These are phyloP conservation scores for Leccinum subspadiceum DNA, from an alignment of 1,284 basidiomycete species.

Conservation along the genomic window DNA sequence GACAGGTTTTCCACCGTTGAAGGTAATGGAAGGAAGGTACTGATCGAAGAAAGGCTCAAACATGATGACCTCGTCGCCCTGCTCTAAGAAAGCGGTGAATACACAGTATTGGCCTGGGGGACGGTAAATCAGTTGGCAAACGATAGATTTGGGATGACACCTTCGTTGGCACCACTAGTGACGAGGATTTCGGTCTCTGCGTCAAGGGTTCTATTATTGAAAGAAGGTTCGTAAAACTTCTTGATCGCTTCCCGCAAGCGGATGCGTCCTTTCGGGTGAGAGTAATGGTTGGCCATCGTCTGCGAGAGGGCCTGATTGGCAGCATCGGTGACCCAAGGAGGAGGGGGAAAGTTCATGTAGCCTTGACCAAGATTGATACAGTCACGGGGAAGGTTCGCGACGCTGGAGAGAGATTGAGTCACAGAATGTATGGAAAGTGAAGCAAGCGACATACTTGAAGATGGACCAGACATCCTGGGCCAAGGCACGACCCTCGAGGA, in stretches of 20 bases:
- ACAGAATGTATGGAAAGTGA: background rate
- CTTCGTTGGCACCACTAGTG: constrained; percentile 95
- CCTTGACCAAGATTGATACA: constrained; percentile 93
- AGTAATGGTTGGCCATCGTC: constrained; percentile 83
- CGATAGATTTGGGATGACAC: constrained; percentile 38
- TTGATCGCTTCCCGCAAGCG: constrained; percentile 85
- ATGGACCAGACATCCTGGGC: constrained; percentile 91
- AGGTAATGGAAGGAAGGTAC: constrained; percentile 88
- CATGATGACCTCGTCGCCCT: constrained; percentile 96
- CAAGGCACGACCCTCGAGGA: constrained; percentile 71
- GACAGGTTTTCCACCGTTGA: constrained; percentile 91
- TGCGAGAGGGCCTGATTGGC: constrained; percentile 69
- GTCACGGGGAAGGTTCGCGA: constrained; percentile 79
- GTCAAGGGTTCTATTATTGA: constrained; percentile 69
- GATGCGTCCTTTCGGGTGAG: constrained; percentile 85
- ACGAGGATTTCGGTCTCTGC: constrained; percentile 89
- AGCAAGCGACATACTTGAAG: constrained; percentile 68
- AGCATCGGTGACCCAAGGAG: constrained; percentile 78
- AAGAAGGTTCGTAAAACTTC: constrained; percentile 70
- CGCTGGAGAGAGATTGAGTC: constrained; percentile 45
- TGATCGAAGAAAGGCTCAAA: constrained; percentile 99
- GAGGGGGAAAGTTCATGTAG: constrained; percentile 92
- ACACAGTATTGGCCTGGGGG: constrained; percentile 80
- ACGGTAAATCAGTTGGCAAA: background rate
- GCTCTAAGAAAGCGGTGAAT: constrained; percentile 83